phyloP scores from a whole-genome alignment of 73 alveolate species.

The Paramecium sonneborni region DNA sequence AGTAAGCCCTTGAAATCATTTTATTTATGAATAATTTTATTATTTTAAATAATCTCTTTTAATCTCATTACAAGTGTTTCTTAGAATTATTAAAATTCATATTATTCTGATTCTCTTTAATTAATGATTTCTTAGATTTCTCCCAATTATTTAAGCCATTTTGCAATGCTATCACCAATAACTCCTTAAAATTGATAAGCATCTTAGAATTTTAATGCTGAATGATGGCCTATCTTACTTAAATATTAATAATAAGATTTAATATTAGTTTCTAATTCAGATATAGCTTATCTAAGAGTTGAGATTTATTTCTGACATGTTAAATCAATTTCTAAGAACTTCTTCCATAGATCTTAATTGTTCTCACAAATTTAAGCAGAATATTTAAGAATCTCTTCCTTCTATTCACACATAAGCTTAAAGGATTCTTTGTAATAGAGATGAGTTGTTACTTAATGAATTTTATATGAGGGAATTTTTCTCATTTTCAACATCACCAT shows the following conservation, averaged over 20 bases:
- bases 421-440: background rate
- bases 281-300: background rate
- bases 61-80: background rate
- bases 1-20: constrained; percentile 7
- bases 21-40: background rate
- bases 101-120: background rate
- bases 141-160: constrained; percentile 28
- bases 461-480: background rate
- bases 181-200: constrained; percentile 30
- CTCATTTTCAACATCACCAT: background rate
- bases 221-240: background rate
- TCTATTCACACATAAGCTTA: background rate
- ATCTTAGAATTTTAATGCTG: background rate
- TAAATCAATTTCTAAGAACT: constrained; percentile 21
- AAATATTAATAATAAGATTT: background rate
- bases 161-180: constrained; percentile 33
- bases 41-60: background rate
- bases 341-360: constrained; percentile 26
- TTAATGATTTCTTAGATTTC: constrained; percentile 42
- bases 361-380: constrained; percentile 10
- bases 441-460: constrained; percentile 17
- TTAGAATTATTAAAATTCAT: background rate
- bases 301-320: background rate
- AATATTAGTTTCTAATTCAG: background rate
- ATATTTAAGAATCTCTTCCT: background rate